Evolutionary conservation across 768 basidiomycete species (phyloP).

Genomic region (Boletus subparvulus): DNA sequence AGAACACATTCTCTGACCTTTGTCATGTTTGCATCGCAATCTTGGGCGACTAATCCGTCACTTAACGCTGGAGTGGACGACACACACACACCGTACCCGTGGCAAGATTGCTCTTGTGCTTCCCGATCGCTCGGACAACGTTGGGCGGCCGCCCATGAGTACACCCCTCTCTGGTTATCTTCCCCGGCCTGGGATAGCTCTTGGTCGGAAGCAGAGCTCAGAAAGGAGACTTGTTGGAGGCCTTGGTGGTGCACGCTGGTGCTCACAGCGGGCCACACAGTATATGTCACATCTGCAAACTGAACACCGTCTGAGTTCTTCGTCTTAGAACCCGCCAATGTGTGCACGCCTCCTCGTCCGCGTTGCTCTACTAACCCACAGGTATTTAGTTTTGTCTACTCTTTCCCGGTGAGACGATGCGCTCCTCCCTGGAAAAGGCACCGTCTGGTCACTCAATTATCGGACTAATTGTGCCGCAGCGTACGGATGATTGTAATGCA

Average conservation of each 20-base stretch:
- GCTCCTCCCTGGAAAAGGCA: conserved; percentile 51
- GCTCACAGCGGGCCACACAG: conserved; percentile 62
- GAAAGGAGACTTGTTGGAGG: conserved; percentile 69
- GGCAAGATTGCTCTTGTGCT: conserved; percentile 45
- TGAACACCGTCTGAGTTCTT: conserved; percentile 48
- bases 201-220: conserved; percentile 62
- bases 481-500: conserved; percentile 69
- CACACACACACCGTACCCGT: conserved; percentile 7
- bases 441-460: conserved; percentile 74
- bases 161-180: conserved; percentile 61
- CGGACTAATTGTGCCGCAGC: conserved; percentile 46
- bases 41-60: conserved; percentile 5
- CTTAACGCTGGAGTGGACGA: background rate
- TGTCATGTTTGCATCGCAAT: conserved; percentile 31
- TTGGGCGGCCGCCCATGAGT: conserved; percentile 50
- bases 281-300: conserved; percentile 51
- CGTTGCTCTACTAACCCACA: conserved; percentile 1
- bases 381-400: conserved; percentile 60
- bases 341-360: conserved; percentile 31
- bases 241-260: conserved; percentile 72
- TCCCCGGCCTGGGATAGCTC: conserved; percentile 62
- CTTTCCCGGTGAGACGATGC: conserved; percentile 70
- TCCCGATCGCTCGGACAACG: conserved; percentile 50
- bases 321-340: conserved; percentile 64
- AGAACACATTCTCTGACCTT: conserved; percentile 56